Evolutionary conservation across 1,139 yeast species (phyloP).

Genomic region (Yamadazyma conglobata): DNA sequence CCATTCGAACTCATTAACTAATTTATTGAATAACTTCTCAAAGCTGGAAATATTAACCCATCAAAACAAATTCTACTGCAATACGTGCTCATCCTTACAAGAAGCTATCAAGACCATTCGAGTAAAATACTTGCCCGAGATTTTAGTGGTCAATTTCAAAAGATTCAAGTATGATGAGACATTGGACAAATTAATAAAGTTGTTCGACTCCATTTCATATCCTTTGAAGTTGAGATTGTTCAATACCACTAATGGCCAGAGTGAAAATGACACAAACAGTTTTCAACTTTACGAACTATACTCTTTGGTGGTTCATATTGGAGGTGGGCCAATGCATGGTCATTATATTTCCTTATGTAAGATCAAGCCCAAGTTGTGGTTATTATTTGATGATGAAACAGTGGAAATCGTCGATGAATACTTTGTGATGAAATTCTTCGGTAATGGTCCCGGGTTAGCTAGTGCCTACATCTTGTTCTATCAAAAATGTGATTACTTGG

Average conservation of each 20-base stretch:
- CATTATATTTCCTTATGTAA: slow-evolving; percentile 89
- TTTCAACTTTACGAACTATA: slow-evolving; percentile 69
- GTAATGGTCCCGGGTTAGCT: slow-evolving; percentile 84
- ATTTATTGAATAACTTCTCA: slow-evolving; percentile 75
- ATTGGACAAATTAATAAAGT: slow-evolving; percentile 75
- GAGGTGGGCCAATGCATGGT: slow-evolving; percentile 98
- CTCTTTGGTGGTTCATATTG: slow-evolving; percentile 89
- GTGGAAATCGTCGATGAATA: slow-evolving; percentile 85
- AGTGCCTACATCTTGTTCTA: slow-evolving; percentile 90
- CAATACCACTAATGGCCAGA: slow-evolving; percentile 56
- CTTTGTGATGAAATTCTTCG: slow-evolving; percentile 82
- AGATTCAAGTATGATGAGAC: slow-evolving; percentile 89
- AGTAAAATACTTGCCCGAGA: slow-evolving; percentile 70
- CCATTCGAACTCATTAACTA: slow-evolving; percentile 61
- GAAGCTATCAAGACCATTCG: slow-evolving; percentile 95
- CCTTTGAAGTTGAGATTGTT: slow-evolving; percentile 71
- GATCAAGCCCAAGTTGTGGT: slow-evolving; percentile 79
- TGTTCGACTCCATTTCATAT: slow-evolving; percentile 81
- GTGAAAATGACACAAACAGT: slow-evolving; percentile 22
- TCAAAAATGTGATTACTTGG: slow-evolving; percentile 25
- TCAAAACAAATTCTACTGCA: slow-evolving; percentile 90
- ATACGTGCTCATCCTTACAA: slow-evolving; percentile 83
- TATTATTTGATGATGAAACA: slow-evolving; percentile 90
- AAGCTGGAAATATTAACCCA: slow-evolving; percentile 83
- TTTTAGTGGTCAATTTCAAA: slow-evolving; percentile 79